Percentiles rank a stretch among this genome's conserved stretches.
phyloP scores from a whole-genome alignment of 2,329 filamentous ascomycete genomes.

The Tolypocladium cylindrosporum region DNA sequence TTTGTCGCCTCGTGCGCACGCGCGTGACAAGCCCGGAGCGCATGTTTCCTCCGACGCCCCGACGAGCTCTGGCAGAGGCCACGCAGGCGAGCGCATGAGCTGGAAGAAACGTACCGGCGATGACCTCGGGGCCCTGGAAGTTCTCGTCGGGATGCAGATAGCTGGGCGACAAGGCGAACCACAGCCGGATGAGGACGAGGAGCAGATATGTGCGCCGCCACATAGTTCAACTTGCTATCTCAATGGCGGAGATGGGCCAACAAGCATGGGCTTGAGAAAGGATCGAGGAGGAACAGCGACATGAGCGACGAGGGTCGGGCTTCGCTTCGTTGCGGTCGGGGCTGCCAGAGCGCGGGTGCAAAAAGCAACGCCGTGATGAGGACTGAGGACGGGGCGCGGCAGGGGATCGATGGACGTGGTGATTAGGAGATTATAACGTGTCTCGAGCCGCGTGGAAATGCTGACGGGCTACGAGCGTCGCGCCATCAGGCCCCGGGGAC shows the following conservation, averaged over 20 bases:
- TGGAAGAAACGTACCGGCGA: constrained; percentile 61
- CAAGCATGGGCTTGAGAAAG: constrained; percentile 15
- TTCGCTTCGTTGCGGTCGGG: background rate
- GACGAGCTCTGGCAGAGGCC: background rate
- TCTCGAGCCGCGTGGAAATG: background rate
- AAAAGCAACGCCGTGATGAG: background rate
- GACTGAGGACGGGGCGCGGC: background rate
- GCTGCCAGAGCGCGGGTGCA: background rate
- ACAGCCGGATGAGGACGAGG: constrained; percentile 77
- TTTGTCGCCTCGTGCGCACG: background rate
- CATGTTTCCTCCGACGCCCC: background rate
- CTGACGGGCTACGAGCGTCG: background rate
- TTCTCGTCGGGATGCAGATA: constrained; percentile 98
- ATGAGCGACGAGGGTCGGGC: constrained; percentile 7
- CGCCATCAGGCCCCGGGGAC: background rate
- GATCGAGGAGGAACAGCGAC: constrained; percentile 2
- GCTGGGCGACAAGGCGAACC: constrained; percentile 88
- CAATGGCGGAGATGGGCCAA: constrained; percentile 9
- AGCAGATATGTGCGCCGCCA: constrained; percentile 85
- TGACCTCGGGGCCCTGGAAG: constrained; percentile 95
- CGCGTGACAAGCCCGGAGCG: background rate
- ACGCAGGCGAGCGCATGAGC: background rate
- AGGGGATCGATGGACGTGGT: background rate
- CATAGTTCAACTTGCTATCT: constrained; percentile 41
- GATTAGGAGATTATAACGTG: background rate